Evolutionary conservation across 305 asterid species (phyloP).

Genomic region (Striga hermonthica): DNA sequence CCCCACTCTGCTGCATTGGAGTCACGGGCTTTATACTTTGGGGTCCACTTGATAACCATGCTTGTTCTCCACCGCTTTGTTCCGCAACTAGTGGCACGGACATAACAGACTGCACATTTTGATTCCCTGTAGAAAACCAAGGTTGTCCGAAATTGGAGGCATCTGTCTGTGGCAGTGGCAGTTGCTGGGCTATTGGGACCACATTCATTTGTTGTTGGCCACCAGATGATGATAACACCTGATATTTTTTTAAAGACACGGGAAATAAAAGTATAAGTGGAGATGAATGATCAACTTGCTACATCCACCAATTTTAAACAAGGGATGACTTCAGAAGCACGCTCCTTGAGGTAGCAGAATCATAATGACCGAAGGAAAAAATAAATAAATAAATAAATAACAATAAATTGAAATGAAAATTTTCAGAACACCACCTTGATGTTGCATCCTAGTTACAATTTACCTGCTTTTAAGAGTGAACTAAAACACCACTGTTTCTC

Average conservation of each 20-base stretch:
- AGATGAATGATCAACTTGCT: constrained; percentile 22
- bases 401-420: not conserved
- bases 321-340: not conserved
- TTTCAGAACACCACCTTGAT: not conserved
- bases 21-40: constrained; percentile 39
- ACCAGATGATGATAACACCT: constrained; percentile 47
- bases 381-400: not conserved
- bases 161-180: constrained; percentile 45
- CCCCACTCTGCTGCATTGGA: constrained; percentile 43
- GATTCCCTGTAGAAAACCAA: constrained; percentile 63
- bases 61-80: constrained; percentile 41
- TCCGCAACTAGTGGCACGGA: constrained; percentile 50
- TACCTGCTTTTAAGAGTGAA: not conserved
- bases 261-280: constrained; percentile 10
- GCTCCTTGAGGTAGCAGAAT: not conserved
- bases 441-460: not conserved
- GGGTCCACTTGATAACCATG: constrained; percentile 44
- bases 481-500: no score
- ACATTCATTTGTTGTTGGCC: constrained; percentile 55
- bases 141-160: constrained; percentile 56
- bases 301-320: not conserved
- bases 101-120: constrained; percentile 43
- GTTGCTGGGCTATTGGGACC: constrained; percentile 49
- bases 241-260: constrained; percentile 7
- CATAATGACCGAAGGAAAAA: not conserved